Conservation (phyloP, 805 yeast genomes). For the Starmera amethionina region DNA sequence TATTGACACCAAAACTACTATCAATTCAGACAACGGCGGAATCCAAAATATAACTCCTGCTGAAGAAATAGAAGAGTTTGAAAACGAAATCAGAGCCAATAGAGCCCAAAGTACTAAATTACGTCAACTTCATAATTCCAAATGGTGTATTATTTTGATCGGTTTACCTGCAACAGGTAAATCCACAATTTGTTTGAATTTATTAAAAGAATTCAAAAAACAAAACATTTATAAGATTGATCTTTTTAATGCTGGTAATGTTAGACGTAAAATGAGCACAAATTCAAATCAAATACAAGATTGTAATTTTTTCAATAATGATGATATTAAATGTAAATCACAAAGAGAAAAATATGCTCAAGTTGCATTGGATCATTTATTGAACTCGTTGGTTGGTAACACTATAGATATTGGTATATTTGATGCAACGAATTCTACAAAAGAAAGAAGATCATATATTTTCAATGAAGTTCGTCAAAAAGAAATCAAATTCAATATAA, state of each 20-base stretch:
- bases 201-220: constrained; percentile 29
- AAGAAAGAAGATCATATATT: constrained; percentile 24
- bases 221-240: constrained; percentile 20
- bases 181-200: constrained; percentile 58
- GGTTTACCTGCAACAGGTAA: constrained; percentile 77
- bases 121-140: constrained; percentile 16
- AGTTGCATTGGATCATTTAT: constrained; percentile 36
- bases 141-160: constrained; percentile 59
- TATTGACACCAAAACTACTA: background rate
- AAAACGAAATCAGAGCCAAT: background rate
- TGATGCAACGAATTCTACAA: constrained; percentile 51
- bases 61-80: background rate
- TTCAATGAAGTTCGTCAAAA: constrained; percentile 12
- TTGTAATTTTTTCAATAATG: constrained; percentile 28
- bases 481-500: constrained; percentile 17
- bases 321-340: constrained; percentile 30
- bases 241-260: constrained; percentile 68
- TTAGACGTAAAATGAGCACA: constrained; percentile 39
- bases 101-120: background rate
- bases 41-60: background rate
- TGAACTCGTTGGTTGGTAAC: constrained; percentile 31
- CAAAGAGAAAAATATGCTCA: constrained; percentile 43
- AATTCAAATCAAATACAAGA: constrained; percentile 27
- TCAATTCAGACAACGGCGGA: background rate
- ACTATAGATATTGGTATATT: constrained; percentile 45